Evolutionary conservation across 2,329 filamentous ascomycete genomes (phyloP), one percentile per base, ranked within the genome.

Genomic region (Fusarium proliferatum): DNA sequence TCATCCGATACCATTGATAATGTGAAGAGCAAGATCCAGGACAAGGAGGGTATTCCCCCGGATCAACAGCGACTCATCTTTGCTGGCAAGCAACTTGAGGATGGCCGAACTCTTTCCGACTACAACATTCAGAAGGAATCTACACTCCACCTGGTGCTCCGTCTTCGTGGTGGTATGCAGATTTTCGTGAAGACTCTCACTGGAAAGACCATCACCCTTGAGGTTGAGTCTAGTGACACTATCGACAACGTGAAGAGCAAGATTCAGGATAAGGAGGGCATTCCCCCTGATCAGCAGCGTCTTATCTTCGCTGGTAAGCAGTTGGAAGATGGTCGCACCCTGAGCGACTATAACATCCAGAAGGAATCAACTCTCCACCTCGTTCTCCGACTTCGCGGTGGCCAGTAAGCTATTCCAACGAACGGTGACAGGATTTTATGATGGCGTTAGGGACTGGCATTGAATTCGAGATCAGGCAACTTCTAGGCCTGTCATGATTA

Each of bases 251-350:
- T 98, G 53, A 98, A 98, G 91, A 91, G 89, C 61, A 98, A 98
- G 90, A 98, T 98, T 63, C 96, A 98, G 84, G 96, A 98, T 81
- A 98, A 98, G 90, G 95, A 98, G 85, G 96, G 96, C 51, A 98
- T 98, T 65, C 96, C 95, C 53, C 95, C 95, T 23, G 95, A 98
- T 82, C 95, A 98, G 85, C 95, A 98, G 87, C 95, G 95, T 79
- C 85, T 98, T 73, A 98, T 98, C 84, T 98, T 98, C 79, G 95
- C 95, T 68, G 95, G 95, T 73, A 98, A 98, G 90, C 95, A 98
- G 84, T 89, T 98, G 21, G 95, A 98, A 84, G 95, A 98, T 77
- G 95, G 95, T 74, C 94, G 95, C 65, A 97, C 95, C 38, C 86
- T 97, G 1, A 92, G 89, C 69, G 95, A 97, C 83, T 97, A 97